A percentile compares a stretch with the other conserved stretches of the same genome.
Conservation (phyloP, 2,329 filamentous ascomycete species). For the Ceratocystis ficicola region DNA sequence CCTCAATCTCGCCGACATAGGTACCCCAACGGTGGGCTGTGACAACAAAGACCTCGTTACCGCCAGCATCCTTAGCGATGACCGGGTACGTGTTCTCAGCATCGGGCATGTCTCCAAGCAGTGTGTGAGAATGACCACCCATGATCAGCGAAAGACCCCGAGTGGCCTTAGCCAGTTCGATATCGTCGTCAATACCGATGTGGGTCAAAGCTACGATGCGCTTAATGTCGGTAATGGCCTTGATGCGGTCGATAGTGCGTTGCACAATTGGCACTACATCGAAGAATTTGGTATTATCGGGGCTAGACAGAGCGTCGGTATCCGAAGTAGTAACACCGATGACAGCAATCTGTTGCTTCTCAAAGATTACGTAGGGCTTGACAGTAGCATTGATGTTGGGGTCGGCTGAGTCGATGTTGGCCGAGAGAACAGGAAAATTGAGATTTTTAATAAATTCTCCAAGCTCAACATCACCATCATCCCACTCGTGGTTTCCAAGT, state of each 20-base stretch:
- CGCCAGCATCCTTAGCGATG: slow-evolving; percentile 46
- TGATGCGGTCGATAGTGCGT: slow-evolving; percentile 49
- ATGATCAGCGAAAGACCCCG: slow-evolving; percentile 57
- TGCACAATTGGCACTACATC: slow-evolving; percentile 48
- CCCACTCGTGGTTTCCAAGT: slow-evolving; percentile 55
- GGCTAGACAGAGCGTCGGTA: slow-evolving; percentile 46
- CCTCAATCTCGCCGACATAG: slow-evolving; percentile 55
- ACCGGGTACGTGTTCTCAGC: slow-evolving; percentile 52
- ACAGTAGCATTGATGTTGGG: slow-evolving; percentile 48
- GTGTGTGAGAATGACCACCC: slow-evolving; percentile 49
- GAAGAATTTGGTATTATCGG: slow-evolving; percentile 47
- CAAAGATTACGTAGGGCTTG: slow-evolving; percentile 53
- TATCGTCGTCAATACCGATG: slow-evolving; percentile 53
- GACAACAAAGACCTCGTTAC: slow-evolving; percentile 56
- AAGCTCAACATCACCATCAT: slow-evolving; percentile 50
- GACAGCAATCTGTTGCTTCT: slow-evolving; percentile 47
- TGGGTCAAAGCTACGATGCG: slow-evolving; percentile 55
- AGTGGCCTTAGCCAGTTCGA: slow-evolving; percentile 46
- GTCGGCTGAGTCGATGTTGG: slow-evolving; percentile 51
- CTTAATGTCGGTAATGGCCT: slow-evolving; percentile 47
- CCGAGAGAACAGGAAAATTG: slow-evolving; percentile 52
- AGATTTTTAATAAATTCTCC: slow-evolving; percentile 50
- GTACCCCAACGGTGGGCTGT: slow-evolving; percentile 58
- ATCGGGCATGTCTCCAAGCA: slow-evolving; percentile 46
- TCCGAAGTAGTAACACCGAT: slow-evolving; percentile 53